Evolutionary conservation across 345 rosid species (phyloP).

Genomic region (Raphanus sativus): DNA sequence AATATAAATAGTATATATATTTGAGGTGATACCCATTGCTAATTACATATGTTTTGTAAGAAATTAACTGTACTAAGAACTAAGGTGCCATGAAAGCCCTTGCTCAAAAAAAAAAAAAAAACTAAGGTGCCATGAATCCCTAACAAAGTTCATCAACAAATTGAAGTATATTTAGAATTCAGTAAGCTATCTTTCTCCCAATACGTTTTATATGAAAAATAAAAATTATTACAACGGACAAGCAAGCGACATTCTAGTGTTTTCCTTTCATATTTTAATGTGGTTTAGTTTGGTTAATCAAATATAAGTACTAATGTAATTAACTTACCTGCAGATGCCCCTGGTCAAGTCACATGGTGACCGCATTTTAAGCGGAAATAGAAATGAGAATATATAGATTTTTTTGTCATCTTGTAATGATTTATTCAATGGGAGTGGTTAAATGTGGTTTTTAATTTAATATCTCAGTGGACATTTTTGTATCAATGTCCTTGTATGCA

Average conservation of each 20-base stretch:
- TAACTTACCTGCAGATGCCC: not conserved
- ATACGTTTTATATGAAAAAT: not conserved
- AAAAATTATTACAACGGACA: not conserved
- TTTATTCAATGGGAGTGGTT: slow-evolving; percentile 41
- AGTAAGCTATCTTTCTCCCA: not conserved
- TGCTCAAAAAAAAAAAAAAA: not conserved
- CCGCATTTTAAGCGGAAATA: slow-evolving; percentile 35
- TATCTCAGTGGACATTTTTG: slow-evolving; percentile 25
- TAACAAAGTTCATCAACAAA: not conserved
- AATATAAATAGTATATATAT: not conserved
- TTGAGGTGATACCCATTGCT: slow-evolving; percentile 9
- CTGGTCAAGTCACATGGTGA: slow-evolving; percentile 34
- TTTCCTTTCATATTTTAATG: not conserved
- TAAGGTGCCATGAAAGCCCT: not conserved
- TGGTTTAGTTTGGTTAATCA: not conserved
- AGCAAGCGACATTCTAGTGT: not conserved
- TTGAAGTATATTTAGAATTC: not conserved
- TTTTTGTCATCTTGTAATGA: slow-evolving; percentile 34
- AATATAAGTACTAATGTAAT: not conserved
- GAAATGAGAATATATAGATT: slow-evolving; percentile 20
- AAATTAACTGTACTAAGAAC: not conserved
- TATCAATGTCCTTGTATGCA: slow-evolving; percentile 25
- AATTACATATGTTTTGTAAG: not conserved
- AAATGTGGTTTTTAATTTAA: slow-evolving; percentile 1
- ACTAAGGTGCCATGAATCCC: not conserved